Percentiles rank a stretch among this genome's conserved stretches.
These are phyloP conservation scores for Urostyla sp. DNA, from an alignment of 73 alveolate species.

Conservation along the genomic window DNA sequence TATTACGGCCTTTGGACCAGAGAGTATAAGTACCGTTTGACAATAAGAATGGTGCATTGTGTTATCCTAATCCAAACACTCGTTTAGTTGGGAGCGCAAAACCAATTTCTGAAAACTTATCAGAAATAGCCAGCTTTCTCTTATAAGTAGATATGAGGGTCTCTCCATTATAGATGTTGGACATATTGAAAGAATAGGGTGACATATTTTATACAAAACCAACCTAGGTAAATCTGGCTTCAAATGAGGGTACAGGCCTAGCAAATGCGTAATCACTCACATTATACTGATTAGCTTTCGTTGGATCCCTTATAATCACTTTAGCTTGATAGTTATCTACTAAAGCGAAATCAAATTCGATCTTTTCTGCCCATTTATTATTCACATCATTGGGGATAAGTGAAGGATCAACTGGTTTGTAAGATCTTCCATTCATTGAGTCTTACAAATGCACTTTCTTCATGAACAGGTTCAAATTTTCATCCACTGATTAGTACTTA, in stretches of 20 bases:
- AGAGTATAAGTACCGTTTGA: slow-evolving; percentile 41
- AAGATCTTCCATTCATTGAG: not conserved
- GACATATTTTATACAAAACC: slow-evolving; percentile 1
- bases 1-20: slow-evolving; percentile 23
- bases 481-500: too few relatives aligned
- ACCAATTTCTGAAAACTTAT: slow-evolving; percentile 48
- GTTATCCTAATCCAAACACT: slow-evolving; percentile 31
- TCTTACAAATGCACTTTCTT: not conserved
- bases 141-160: not conserved
- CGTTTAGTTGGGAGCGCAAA: slow-evolving; percentile 44
- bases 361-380: not conserved
- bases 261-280: slow-evolving; percentile 13
- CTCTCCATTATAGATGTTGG: slow-evolving; percentile 3
- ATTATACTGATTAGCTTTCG: not conserved
- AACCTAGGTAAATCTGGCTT: slow-evolving; percentile 33
- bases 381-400: not conserved
- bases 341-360: slow-evolving; percentile 6
- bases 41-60: slow-evolving; percentile 23
- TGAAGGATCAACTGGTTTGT: slow-evolving; percentile 35
- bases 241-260: slow-evolving; percentile 12
- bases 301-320: slow-evolving; percentile 7
- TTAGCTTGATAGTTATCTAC: slow-evolving; percentile 39
- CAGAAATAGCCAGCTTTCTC: slow-evolving; percentile 27
- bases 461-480: too few relatives aligned
- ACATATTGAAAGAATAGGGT: not conserved